Evolutionary conservation across 352 stramenopile species (phyloP), one percentile per base, ranked within the genome.

Genomic region (Pythium diclinum): DNA sequence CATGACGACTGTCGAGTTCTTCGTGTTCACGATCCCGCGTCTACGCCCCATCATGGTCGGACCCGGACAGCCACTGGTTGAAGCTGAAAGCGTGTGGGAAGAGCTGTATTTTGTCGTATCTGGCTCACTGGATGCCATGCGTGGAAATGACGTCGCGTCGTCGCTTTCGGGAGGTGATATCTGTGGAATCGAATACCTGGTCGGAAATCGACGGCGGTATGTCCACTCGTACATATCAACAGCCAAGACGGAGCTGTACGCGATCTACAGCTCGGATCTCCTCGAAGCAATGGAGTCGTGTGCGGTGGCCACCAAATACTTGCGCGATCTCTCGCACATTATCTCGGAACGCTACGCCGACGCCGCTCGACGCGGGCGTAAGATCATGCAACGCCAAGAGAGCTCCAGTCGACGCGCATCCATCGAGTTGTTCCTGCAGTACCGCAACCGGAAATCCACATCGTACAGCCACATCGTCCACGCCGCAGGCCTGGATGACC

Each of bases 61-160:
- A 0, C 70, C 79, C 3, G 74, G 79, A 0, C 82, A 91, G 65
- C 68, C 78, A 0, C 73, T 93, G 28, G 81, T 93, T 0, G 84
- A 93, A 52, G 80, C 76, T 0, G 84, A 91, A 66, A 91, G 84
- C 54, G 82, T 93, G 1, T 91, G 84, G 84, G 84, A 91, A 64
- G 82, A 91, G 62, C 64, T 93, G 3, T 91, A 93, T 40, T 93
- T 93, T 34, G 70, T 93, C 19, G 78, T 81, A 0, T 71, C 33
- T 10, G 84, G 82, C 3, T 78, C 75, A 0, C 66, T 93, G 40
- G 81, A 93, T 34, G 80, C 73, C 0, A 70, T 91, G 21, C 79
- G 75, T 7, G 79, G 66, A 8, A 89, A 93, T 38, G 61, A 80
- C 6, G 77, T 89, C 14, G 79, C 85, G 4, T 79, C 79, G 3